These are phyloP conservation scores for Poronia punctata DNA, from an alignment of 495 filamentous ascomycete species.

Conservation along the genomic window DNA sequence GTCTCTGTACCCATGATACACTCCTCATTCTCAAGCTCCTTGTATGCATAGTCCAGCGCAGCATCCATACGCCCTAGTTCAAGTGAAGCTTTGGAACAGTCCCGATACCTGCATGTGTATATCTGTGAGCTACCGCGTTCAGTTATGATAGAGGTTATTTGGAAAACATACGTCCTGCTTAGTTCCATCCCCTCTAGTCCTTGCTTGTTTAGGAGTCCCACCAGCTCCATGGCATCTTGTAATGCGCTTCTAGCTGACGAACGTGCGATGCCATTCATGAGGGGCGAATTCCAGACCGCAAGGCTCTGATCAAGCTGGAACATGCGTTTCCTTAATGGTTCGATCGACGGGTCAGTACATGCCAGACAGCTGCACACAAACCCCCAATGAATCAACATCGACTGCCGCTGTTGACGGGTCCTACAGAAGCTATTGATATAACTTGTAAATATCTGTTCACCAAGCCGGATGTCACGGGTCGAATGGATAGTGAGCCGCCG, in stretches of 20 bases:
- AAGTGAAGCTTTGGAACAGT: background rate
- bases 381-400: background rate
- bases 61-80: background rate
- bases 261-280: too few relatives aligned
- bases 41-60: constrained; percentile 1
- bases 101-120: background rate
- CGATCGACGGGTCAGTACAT: background rate
- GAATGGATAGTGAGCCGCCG: constrained; percentile 5
- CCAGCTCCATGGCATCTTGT: constrained; percentile 2
- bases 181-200: constrained; percentile 8
- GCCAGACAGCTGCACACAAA: background rate
- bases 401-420: background rate
- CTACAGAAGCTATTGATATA: constrained; percentile 4
- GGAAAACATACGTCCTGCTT: constrained; percentile 3
- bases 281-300: too few relatives aligned
- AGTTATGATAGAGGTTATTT: background rate
- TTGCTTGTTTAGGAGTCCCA: constrained; percentile 7
- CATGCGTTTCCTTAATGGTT: too few relatives aligned
- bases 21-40: constrained; percentile 3
- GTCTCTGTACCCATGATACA: constrained; percentile 1
- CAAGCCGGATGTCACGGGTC: constrained; percentile 10
- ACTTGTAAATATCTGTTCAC: constrained; percentile 12
- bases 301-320: too few relatives aligned
- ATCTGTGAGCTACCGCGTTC: too few relatives aligned
- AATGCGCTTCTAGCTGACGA: too few relatives aligned